phyloP scores from a whole-genome alignment of 1,284 basidiomycete species.

The Coriolopsis trogii region DNA sequence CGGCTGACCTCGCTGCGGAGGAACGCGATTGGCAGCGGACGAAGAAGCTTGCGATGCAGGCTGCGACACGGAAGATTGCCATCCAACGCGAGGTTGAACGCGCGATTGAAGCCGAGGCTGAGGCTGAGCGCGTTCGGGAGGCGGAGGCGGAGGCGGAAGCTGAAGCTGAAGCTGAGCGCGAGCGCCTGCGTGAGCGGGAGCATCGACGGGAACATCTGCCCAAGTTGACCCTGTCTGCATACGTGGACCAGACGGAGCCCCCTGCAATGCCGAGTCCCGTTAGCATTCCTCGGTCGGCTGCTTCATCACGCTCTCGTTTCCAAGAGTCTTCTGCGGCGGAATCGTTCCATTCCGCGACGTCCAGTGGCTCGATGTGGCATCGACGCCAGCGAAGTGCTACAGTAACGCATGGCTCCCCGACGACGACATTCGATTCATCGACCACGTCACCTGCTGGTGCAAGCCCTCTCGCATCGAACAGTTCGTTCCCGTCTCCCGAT shows the following conservation, averaged over 20 bases:
- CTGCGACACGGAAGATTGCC: conserved; percentile 69
- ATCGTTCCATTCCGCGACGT: conserved; percentile 68
- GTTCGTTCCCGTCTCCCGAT: conserved; percentile 25
- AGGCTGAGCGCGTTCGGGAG: too few species aligned
- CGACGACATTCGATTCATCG: conserved; percentile 44
- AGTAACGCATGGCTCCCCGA: conserved; percentile 36
- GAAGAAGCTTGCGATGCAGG: conserved; percentile 72
- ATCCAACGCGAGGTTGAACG: conserved; percentile 34
- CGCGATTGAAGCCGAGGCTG: conserved; percentile 6
- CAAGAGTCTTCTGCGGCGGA: conserved; percentile 50
- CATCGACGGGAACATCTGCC: conserved; percentile 32
- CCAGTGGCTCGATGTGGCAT: conserved; percentile 26
- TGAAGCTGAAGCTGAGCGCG: conserved; percentile 9
- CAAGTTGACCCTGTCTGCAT: conserved; percentile 47
- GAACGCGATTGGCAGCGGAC: conserved; percentile 67
- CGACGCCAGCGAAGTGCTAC: conserved; percentile 29
- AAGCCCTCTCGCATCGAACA: conserved; percentile 12
- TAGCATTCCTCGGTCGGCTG: conserved; percentile 21
- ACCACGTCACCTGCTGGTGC: conserved; percentile 21
- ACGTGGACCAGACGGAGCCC: conserved; percentile 36
- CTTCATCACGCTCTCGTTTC: conserved; percentile 24
- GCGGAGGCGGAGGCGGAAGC: too few species aligned
- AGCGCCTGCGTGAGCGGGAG: not conserved
- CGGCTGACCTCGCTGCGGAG: conserved; percentile 75
- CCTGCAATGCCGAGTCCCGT: conserved; percentile 22